Conservation (phyloP, 768 basidiomycete genomes). For the Calocybe indica region DNA sequence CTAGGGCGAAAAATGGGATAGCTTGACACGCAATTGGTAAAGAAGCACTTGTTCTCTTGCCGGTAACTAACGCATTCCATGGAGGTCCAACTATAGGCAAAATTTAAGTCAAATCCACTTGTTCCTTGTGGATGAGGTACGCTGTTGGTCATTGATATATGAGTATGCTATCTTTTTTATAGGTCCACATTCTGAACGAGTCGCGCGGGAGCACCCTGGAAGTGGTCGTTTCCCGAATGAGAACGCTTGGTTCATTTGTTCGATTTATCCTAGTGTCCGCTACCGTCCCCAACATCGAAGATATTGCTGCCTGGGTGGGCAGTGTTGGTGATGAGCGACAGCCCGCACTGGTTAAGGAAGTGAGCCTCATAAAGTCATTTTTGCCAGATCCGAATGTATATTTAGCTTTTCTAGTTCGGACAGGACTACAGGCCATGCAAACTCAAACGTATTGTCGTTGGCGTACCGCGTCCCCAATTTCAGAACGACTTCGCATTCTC, state of each 20-base stretch:
- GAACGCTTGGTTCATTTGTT: constrained; percentile 56
- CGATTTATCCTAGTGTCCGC: constrained; percentile 91
- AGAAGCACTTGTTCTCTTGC: neutral
- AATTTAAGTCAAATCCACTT: constrained; percentile 69
- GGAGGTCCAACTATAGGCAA: constrained; percentile 56
- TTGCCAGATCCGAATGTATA: neutral
- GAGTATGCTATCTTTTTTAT: neutral
- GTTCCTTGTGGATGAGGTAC: constrained; percentile 88
- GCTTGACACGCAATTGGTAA: constrained; percentile 83
- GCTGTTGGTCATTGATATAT: constrained; percentile 5
- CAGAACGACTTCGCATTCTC: constrained; percentile 80
- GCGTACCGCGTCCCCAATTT: constrained; percentile 52
- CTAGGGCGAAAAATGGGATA: constrained; percentile 96
- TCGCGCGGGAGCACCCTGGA: constrained; percentile 88
- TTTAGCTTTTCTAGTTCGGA: constrained; percentile 58
- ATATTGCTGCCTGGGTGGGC: constrained; percentile 87
- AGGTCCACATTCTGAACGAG: constrained; percentile 94
- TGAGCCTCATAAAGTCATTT: constrained; percentile 15
- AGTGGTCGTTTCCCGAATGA: constrained; percentile 94
- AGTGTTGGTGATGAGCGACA: constrained; percentile 23
- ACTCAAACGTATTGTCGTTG: constrained; percentile 67
- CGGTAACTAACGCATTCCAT: neutral
- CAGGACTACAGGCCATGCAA: constrained; percentile 89
- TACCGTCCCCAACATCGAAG: constrained; percentile 88
- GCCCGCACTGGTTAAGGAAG: constrained; percentile 67